These are phyloP conservation scores for Saccharomycopsis fodiens DNA, from an alignment of 805 yeast genomes.

Conservation along the genomic window DNA sequence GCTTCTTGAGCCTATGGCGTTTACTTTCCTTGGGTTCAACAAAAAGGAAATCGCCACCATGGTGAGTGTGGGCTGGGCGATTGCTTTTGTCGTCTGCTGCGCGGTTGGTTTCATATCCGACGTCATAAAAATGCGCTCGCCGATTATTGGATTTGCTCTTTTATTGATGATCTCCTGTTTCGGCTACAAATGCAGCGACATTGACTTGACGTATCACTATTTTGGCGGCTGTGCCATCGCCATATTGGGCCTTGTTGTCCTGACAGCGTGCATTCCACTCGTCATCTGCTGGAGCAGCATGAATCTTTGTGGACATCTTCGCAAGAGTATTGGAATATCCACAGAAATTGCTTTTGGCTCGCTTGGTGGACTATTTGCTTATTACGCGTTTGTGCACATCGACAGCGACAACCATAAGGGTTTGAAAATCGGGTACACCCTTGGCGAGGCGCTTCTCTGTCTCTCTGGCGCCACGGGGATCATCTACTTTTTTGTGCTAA, in stretches of 20 bases:
- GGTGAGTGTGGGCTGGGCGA: slow-evolving; percentile 38
- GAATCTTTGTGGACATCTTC: slow-evolving; percentile 32
- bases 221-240: slow-evolving; percentile 11
- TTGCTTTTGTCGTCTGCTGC: slow-evolving; percentile 3
- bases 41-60: slow-evolving; percentile 58
- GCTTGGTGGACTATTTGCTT: slow-evolving; percentile 44
- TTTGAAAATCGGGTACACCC: not conserved
- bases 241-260: slow-evolving; percentile 40
- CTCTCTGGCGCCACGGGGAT: slow-evolving; percentile 28
- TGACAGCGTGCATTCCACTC: slow-evolving; percentile 18
- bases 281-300: slow-evolving; percentile 31
- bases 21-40: slow-evolving; percentile 41
- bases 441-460: not conserved
- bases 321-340: slow-evolving; percentile 39
- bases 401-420: not conserved
- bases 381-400: slow-evolving; percentile 26
- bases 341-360: slow-evolving; percentile 46
- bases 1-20: slow-evolving; percentile 46
- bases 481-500: slow-evolving; percentile 31
- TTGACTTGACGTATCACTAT: not conserved
- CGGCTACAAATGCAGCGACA: not conserved
- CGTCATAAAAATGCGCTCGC: slow-evolving; percentile 35
- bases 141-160: slow-evolving; percentile 30
- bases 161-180: not conserved
- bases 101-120: slow-evolving; percentile 31